Evolutionary conservation across 1,139 yeast genomes (phyloP).

Genomic region (Suhomyces chickasaworum): DNA sequence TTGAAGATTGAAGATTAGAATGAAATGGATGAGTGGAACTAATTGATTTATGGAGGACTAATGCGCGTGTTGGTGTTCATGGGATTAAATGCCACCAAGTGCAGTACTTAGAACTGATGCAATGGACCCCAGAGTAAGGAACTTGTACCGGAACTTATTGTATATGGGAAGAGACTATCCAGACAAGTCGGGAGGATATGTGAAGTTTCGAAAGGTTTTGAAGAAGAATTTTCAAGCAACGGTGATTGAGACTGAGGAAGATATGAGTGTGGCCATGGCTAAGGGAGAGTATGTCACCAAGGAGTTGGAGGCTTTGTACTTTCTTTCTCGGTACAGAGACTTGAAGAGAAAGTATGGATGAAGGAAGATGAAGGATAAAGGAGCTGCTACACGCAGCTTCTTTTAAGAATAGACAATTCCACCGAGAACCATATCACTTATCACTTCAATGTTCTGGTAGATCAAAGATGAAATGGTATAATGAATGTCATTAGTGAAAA

Average conservation of each 20-base stretch:
- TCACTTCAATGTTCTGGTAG: too few species aligned
- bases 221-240: slow-evolving; percentile 26
- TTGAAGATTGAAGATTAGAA: not conserved
- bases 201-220: slow-evolving; percentile 23
- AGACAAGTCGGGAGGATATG: slow-evolving; percentile 31
- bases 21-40: too few species aligned
- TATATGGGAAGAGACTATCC: slow-evolving; percentile 45
- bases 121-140: slow-evolving; percentile 38
- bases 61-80: not conserved
- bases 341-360: slow-evolving; percentile 33
- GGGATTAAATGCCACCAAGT: not conserved
- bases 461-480: too few species aligned
- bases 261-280: slow-evolving; percentile 28
- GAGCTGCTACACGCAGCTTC: too few species aligned
- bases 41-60: not conserved
- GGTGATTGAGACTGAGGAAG: slow-evolving; percentile 17
- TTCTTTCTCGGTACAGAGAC: slow-evolving; percentile 34
- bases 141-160: slow-evolving; percentile 32
- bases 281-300: slow-evolving; percentile 37
- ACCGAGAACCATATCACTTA: too few species aligned
- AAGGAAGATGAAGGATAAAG: too few species aligned
- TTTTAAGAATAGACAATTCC: too few species aligned
- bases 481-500: too few species aligned
- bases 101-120: not conserved
- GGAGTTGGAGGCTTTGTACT: slow-evolving; percentile 37